These are phyloP conservation scores for Candida morakotiae DNA, from an alignment of 805 yeast species.

Conservation along the genomic window DNA sequence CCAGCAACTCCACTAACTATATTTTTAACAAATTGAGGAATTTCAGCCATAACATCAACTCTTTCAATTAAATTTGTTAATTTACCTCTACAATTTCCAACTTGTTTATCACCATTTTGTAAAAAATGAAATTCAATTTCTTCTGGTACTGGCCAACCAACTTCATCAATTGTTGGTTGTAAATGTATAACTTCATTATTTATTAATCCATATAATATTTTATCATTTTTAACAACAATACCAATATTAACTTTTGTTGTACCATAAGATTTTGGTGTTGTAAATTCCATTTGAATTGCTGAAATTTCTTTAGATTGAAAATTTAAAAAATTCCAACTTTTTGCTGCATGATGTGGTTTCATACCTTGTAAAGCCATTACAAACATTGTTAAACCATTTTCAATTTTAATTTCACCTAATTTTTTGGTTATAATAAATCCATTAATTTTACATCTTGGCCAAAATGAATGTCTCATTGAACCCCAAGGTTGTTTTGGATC, in stretches of 20 bases:
- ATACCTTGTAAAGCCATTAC: slow-evolving; percentile 97
- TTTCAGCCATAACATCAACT: slow-evolving; percentile 96
- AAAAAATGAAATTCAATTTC: slow-evolving; percentile 53
- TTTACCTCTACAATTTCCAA: slow-evolving; percentile 55
- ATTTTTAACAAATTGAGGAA: slow-evolving; percentile 89
- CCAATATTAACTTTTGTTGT: slow-evolving; percentile 78
- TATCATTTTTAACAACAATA: slow-evolving; percentile 60
- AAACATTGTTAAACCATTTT: slow-evolving; percentile 61
- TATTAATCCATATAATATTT: slow-evolving; percentile 59
- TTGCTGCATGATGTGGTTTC: slow-evolving; percentile 99
- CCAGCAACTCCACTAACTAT: slow-evolving; percentile 95
- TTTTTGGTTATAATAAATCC: slow-evolving; percentile 56
- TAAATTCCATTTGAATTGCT: slow-evolving; percentile 90
- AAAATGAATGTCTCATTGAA: slow-evolving; percentile 88
- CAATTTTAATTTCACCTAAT: slow-evolving; percentile 29
- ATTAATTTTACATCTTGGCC: slow-evolving; percentile 80
- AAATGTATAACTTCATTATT: slow-evolving; percentile 63
- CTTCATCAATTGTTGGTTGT: slow-evolving; percentile 56
- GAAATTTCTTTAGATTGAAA: slow-evolving; percentile 74
- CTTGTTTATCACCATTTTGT: slow-evolving; percentile 31
- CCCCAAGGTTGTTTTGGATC: slow-evolving; percentile 91
- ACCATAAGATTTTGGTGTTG: slow-evolving; percentile 89
- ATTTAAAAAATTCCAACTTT: slow-evolving; percentile 90
- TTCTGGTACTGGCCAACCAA: slow-evolving; percentile 90
- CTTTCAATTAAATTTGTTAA: slow-evolving; percentile 71